A percentile compares a stretch with the other conserved stretches of the same genome.
Evolutionary conservation across 768 basidiomycete genomes (phyloP).

Genomic region (Amanita muscaria): DNA sequence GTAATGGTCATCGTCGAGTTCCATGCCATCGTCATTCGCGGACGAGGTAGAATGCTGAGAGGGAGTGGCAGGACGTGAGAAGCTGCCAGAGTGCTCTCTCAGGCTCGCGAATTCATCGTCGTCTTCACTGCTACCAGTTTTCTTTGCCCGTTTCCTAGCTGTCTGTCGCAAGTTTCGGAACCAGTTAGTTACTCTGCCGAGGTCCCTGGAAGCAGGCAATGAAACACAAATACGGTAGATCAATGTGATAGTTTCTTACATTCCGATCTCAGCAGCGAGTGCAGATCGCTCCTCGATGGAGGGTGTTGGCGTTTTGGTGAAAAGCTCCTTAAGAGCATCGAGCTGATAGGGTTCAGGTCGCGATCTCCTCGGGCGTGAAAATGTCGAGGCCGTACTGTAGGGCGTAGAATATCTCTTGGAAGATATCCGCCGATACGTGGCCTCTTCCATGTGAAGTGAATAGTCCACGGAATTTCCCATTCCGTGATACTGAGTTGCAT

Average conservation of each 20-base stretch:
- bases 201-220: constrained; percentile 41
- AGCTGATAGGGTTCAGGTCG: constrained; percentile 77
- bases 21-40: constrained; percentile 37
- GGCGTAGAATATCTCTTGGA: constrained; percentile 34
- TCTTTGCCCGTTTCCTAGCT: constrained; percentile 62
- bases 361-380: constrained; percentile 56
- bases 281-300: constrained; percentile 73
- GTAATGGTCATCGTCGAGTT: constrained; percentile 41
- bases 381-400: constrained; percentile 32
- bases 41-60: constrained; percentile 44
- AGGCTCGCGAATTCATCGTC: constrained; percentile 36
- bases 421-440: constrained; percentile 9
- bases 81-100: constrained; percentile 25
- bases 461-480: not conserved
- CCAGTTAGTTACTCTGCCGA: constrained; percentile 84
- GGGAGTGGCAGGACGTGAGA: constrained; percentile 47
- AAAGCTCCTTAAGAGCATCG: constrained; percentile 62
- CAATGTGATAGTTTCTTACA: constrained; percentile 32
- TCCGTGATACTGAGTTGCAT: too few species aligned
- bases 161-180: constrained; percentile 80
- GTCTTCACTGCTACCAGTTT: constrained; percentile 33
- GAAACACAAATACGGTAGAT: constrained; percentile 9
- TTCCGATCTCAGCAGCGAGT: constrained; percentile 69
- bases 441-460: not conserved
- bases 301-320: constrained; percentile 59